Evolutionary conservation across 257 asterid species (phyloP).

Genomic region (Avicennia marina): DNA sequence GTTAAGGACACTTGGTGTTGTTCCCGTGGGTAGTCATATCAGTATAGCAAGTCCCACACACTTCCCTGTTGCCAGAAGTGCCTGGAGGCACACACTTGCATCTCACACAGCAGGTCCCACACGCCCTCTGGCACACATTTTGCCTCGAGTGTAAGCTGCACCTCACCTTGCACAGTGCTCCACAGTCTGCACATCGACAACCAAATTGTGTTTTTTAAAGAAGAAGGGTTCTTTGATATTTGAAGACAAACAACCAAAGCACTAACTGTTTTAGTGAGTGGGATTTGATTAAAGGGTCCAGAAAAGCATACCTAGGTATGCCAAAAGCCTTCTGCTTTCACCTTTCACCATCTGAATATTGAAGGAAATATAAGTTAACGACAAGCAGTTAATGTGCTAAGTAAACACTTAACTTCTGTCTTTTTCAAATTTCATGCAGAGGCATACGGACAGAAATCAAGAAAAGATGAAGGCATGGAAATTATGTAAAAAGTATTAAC

Average conservation of each 20-base stretch:
- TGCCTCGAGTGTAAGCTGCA: constrained; percentile 65
- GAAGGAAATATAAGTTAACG: not conserved
- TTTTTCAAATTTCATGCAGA: too few species aligned
- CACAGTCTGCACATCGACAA: constrained; percentile 57
- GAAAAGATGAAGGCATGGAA: too few species aligned
- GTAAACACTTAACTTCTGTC: too few species aligned
- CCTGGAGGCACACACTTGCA: constrained; percentile 94
- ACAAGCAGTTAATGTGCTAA: too few species aligned
- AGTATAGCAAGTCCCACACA: constrained; percentile 67
- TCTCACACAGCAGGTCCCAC: constrained; percentile 74
- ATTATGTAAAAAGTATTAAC: constrained; percentile 14
- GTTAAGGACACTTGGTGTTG: constrained; percentile 66
- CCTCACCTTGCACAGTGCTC: constrained; percentile 44
- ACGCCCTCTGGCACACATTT: constrained; percentile 63
- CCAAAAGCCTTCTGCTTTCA: constrained; percentile 44
- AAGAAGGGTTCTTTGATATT: too few species aligned
- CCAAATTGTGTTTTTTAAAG: not conserved
- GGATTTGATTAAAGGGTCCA: too few species aligned
- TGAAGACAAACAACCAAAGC: not conserved
- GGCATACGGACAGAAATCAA: too few species aligned
- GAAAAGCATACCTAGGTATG: constrained; percentile 36
- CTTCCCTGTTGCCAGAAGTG: constrained; percentile 62
- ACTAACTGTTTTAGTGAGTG: too few species aligned
- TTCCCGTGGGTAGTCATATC: constrained; percentile 78
- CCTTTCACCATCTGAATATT: constrained; percentile 54